Percentiles rank a stretch among this genome's conserved stretches.
Evolutionary conservation across 352 stramenopile genomes (phyloP).

Genomic region (Pythium coloratum): DNA sequence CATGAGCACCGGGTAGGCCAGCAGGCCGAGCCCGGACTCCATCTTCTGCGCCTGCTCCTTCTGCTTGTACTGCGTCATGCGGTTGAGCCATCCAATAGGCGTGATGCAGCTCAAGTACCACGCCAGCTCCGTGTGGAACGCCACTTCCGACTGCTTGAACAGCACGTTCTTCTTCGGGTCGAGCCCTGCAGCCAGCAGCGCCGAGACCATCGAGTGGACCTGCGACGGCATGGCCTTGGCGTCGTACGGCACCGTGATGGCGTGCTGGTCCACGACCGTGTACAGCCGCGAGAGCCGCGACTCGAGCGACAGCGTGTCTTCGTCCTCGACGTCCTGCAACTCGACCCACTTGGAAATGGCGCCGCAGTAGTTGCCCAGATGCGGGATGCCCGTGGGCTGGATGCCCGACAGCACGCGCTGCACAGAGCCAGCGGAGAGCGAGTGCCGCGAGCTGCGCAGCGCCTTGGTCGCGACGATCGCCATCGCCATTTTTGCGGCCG

Average conservation of each 20-base stretch:
- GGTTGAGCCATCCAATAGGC: slow-evolving; percentile 97
- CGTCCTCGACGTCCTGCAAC: slow-evolving; percentile 76
- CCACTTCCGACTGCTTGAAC: slow-evolving; percentile 83
- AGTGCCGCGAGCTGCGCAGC: slow-evolving; percentile 14
- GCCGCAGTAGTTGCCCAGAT: slow-evolving; percentile 99
- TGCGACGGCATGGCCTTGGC: slow-evolving; percentile 84
- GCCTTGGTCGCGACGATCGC: slow-evolving; percentile 4
- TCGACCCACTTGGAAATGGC: slow-evolving; percentile 97
- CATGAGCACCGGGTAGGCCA: slow-evolving; percentile 99
- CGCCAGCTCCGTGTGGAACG: slow-evolving; percentile 93
- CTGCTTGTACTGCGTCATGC: slow-evolving; percentile 99
- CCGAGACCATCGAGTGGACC: slow-evolving; percentile 90
- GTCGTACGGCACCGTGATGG: slow-evolving; percentile 97
- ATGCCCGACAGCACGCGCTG: slow-evolving; percentile 95
- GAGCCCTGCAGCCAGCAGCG: slow-evolving; percentile 94
- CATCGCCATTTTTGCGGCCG: background rate
- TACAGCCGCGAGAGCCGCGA: slow-evolving; percentile 39
- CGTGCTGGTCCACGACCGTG: slow-evolving; percentile 97
- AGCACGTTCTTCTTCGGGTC: slow-evolving; percentile 72
- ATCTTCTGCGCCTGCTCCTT: slow-evolving; percentile 89
- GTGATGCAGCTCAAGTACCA: slow-evolving; percentile 98
- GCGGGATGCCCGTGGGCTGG: slow-evolving; percentile 97
- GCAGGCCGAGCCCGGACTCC: slow-evolving; percentile 89
- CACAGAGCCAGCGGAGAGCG: background rate
- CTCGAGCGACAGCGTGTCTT: slow-evolving; percentile 20